Percentiles rank a stretch among this genome's conserved stretches.
These are phyloP conservation scores for Leptodermis oblonga DNA, from an alignment of 257 asterid species.

Conservation along the genomic window DNA sequence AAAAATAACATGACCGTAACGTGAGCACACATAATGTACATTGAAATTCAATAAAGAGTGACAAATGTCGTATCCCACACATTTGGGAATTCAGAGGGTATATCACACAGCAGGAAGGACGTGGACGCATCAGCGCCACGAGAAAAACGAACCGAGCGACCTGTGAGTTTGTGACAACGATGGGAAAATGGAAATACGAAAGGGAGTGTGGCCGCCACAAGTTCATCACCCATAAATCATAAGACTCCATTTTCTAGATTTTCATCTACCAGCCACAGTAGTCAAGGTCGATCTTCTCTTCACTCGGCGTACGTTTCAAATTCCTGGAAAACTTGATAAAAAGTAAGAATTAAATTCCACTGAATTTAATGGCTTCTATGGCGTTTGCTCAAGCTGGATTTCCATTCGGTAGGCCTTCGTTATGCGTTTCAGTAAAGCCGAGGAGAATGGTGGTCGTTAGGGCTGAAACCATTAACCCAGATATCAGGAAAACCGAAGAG, in stretches of 20 bases:
- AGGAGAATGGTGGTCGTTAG: constrained; percentile 69
- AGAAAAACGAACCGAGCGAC: background rate
- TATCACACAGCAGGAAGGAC: background rate
- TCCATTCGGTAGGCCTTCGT: constrained; percentile 25
- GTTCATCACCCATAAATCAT: constrained; percentile 22
- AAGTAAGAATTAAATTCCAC: background rate
- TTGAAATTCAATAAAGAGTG: too few relatives aligned
- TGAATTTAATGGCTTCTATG: constrained; percentile 45
- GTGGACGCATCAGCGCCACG: background rate
- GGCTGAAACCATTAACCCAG: constrained; percentile 75
- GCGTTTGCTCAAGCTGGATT: constrained; percentile 31
- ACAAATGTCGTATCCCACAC: too few relatives aligned
- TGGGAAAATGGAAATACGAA: background rate
- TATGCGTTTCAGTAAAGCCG: constrained; percentile 15
- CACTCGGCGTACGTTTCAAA: background rate
- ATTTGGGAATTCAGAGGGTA: too few relatives aligned
- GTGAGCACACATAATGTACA: too few relatives aligned
- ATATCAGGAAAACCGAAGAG: constrained; percentile 69
- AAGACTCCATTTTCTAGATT: background rate
- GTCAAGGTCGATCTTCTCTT: background rate
- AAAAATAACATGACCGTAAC: too few relatives aligned
- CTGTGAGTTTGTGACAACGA: background rate
- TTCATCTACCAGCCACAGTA: constrained; percentile 6
- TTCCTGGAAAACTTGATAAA: background rate
- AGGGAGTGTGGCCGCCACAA: constrained; percentile 55